phyloP scores from a whole-genome alignment of 192 early-diverging fungal genomes.

The Coemansia sp. region DNA sequence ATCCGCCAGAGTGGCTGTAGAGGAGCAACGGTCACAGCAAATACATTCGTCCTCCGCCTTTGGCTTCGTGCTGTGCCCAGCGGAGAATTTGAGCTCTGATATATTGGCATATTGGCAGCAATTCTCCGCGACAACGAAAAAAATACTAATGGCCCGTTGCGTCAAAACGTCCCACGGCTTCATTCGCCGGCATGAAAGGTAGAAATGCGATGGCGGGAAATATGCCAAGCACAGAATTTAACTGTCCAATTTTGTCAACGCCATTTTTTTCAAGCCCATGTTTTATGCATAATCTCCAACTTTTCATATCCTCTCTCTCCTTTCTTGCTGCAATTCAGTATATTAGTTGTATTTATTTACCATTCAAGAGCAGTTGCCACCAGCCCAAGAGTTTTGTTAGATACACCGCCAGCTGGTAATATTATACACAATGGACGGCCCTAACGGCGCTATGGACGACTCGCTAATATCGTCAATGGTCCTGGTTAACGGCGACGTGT shows the following conservation, averaged over 20 bases:
- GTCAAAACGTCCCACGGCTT: too few relatives aligned
- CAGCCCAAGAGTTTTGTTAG: neutral
- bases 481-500: constrained; percentile 22
- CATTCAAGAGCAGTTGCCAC: neutral
- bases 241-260: too few relatives aligned
- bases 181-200: too few relatives aligned
- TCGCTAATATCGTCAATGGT: constrained; percentile 40
- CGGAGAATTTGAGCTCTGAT: neutral
- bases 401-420: neutral
- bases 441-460: constrained; percentile 18
- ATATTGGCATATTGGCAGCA: too few relatives aligned
- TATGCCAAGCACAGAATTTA: too few relatives aligned
- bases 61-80: neutral
- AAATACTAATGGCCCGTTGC: too few relatives aligned
- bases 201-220: too few relatives aligned
- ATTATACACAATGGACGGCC: constrained; percentile 10
- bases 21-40: neutral
- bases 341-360: constrained; percentile 1
- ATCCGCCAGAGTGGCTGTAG: constrained; percentile 76
- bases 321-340: neutral
- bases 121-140: too few relatives aligned
- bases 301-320: too few relatives aligned
- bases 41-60: neutral
- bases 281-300: too few relatives aligned
- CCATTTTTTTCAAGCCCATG: too few relatives aligned